Evolutionary conservation across 805 yeast species (phyloP).

Genomic region (Yarrowia osloensis): DNA sequence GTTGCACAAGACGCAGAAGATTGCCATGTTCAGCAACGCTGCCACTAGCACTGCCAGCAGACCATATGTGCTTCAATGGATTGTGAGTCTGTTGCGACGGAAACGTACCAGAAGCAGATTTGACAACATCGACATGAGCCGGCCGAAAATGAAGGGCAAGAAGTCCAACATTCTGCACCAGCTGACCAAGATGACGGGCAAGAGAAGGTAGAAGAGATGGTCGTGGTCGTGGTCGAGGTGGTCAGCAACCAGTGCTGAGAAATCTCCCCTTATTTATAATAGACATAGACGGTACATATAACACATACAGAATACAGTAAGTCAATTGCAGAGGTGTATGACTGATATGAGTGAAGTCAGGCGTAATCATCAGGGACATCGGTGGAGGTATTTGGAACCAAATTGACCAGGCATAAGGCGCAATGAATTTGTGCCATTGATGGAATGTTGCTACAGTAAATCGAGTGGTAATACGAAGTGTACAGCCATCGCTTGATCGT

Average conservation of each 20-base stretch:
- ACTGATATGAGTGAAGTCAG: no score
- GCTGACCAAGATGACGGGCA: slow-evolving; percentile 17
- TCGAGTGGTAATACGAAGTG: no score
- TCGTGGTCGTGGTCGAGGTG: no score
- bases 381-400: no score
- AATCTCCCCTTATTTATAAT: slow-evolving; percentile 10
- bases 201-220: neutral
- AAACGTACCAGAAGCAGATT: neutral
- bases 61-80: neutral
- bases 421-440: no score
- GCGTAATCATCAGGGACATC: no score
- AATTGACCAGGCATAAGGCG: no score
- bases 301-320: neutral
- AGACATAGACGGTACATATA: slow-evolving; percentile 9
- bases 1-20: slow-evolving; percentile 65
- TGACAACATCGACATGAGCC: neutral
- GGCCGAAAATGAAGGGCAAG: slow-evolving; percentile 18
- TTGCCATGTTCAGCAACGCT: slow-evolving; percentile 54
- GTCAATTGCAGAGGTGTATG: no score
- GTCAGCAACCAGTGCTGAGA: neutral
- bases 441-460: no score
- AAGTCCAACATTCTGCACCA: slow-evolving; percentile 21
- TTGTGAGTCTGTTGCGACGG: neutral
- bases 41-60: neutral
- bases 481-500: no score